Evolutionary conservation across 306 rosid species (phyloP).

Genomic region (Fagus sylvatica): DNA sequence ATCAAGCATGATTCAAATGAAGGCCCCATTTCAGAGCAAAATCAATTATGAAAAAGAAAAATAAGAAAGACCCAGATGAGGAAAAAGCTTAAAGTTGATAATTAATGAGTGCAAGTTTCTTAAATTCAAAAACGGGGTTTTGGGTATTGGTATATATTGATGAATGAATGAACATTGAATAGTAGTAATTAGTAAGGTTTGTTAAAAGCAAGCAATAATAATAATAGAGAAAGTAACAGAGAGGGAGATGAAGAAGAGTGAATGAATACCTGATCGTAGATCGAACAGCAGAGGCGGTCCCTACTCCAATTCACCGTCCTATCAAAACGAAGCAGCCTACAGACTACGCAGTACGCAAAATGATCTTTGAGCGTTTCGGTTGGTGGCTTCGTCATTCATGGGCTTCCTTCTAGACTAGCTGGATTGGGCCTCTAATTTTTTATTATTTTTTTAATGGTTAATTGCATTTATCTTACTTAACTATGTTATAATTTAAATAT

Average conservation of each 20-base stretch:
- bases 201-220: too few species aligned
- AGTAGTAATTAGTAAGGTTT: too few species aligned
- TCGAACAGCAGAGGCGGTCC: slow-evolving; percentile 5
- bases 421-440: background rate
- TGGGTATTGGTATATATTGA: background rate
- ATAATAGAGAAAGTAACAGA: background rate
- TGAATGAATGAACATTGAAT: background rate
- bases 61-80: background rate
- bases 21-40: background rate
- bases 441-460: too few species aligned
- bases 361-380: background rate
- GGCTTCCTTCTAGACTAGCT: background rate
- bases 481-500: too few species aligned
- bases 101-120: background rate
- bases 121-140: background rate
- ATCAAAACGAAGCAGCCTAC: slow-evolving; percentile 8
- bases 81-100: background rate
- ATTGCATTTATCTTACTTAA: too few species aligned
- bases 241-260: background rate
- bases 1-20: background rate
- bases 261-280: slow-evolving; percentile 12
- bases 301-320: background rate
- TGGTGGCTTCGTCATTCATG: background rate
- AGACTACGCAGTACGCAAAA: slow-evolving; percentile 14
- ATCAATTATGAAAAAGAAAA: background rate